Evolutionary conservation across 2,329 filamentous ascomycete genomes (phyloP), one percentile per base, ranked within the genome.

Genomic region (Trichoderma citrinoviride): DNA sequence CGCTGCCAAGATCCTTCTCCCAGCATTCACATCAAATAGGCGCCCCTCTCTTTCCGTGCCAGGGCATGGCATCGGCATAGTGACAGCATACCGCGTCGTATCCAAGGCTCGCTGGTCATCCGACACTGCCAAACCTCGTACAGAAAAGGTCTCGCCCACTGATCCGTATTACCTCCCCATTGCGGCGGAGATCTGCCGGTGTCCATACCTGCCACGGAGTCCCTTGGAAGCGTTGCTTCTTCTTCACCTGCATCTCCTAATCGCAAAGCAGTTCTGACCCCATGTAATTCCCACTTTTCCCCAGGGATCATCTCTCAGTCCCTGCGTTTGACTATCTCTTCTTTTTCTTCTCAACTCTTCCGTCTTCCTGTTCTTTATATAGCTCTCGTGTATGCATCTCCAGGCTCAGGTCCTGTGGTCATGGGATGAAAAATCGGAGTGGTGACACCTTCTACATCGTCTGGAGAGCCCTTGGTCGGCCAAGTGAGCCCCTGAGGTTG

Each of bases 111-210:
- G 53, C 41, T 64, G 61, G 61, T 56, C 61, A 64, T 64, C 52
- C 47, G 53, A 56, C 53, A 47, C 41, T 37, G 25, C 52, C 27
- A 64, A 33, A 64, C 61, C 61, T 64, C 52, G 61, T 64, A 61
- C 29, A 41, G 46, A n/a, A 44, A 61, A 17, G 47, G 14, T n/a
- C 47, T 41, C 40, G 25, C 40, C 47, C 58, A 55, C 40, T 46
- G 49, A 44, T 49, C 61, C 61, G 61, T 50, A 41, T 64, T 33
- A 56, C 52, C 50, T 64, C 52, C 50, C 61, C 27, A 49, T 63
- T 63, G 37, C 60, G 50, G 60, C 61, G 29, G 61, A 64, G 50
- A 55, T 64, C 61, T 64, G 47, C 50, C 47, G 43, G 23, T 56
- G 17, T 47, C 41, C 25, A 12, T 37, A 37, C 33, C 57, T 25